These are phyloP conservation scores for Prunus mume DNA, from an alignment of 306 rosid species.

Conservation along the genomic window DNA sequence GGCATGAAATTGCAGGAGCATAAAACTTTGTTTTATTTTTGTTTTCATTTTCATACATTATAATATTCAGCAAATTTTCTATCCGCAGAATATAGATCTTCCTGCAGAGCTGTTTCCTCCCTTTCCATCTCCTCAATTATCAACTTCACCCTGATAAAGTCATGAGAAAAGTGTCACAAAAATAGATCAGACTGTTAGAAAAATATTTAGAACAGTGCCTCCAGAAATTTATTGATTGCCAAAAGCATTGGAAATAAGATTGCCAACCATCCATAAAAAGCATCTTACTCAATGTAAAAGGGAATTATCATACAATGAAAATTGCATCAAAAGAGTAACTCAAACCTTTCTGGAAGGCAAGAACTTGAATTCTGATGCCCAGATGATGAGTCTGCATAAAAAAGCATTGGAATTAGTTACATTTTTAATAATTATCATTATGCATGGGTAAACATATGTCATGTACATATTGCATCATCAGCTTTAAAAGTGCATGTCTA, in stretches of 20 bases:
- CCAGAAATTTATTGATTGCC: neutral
- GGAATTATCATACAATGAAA: neutral
- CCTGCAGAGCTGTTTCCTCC: conserved; percentile 82
- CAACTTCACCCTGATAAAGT: conserved; percentile 69
- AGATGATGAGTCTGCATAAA: conserved; percentile 65
- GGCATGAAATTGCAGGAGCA: conserved; percentile 2
- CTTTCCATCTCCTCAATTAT: conserved; percentile 94
- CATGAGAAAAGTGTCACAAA: conserved; percentile 17
- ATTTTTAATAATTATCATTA: neutral
- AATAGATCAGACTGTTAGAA: neutral
- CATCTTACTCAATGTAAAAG: neutral
- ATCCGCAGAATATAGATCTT: conserved; percentile 88
- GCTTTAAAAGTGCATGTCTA: neutral
- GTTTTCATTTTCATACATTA: conserved; percentile 44
- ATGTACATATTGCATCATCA: neutral
- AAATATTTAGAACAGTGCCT: neutral
- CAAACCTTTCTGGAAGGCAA: conserved; percentile 94
- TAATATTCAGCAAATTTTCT: conserved; percentile 96
- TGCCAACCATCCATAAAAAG: neutral
- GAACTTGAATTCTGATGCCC: conserved; percentile 76
- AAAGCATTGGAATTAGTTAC: neutral
- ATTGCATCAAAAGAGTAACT: neutral
- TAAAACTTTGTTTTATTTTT: neutral
- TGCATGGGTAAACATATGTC: neutral
- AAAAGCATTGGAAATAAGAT: neutral